These are phyloP conservation scores for Candida peoriensis DNA, from an alignment of 805 yeast genomes.

Conservation along the genomic window DNA sequence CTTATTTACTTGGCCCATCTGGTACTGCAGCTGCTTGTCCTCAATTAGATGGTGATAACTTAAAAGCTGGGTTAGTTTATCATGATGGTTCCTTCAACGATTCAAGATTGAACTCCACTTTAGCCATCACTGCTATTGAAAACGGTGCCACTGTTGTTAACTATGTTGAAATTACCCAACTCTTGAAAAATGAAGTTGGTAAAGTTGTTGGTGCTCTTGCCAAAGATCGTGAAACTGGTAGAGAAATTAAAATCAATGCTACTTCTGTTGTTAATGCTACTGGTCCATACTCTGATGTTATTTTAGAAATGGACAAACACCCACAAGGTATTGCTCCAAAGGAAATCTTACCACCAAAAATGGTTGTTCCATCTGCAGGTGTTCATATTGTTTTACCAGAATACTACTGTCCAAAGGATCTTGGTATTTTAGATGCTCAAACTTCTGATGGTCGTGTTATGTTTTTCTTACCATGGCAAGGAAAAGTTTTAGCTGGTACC, in stretches of 20 bases:
- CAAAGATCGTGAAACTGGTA: constrained; percentile 63
- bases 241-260: constrained; percentile 55
- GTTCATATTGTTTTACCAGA: constrained; percentile 91
- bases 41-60: constrained; percentile 68
- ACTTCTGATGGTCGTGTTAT: constrained; percentile 95
- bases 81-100: constrained; percentile 96
- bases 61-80: constrained; percentile 89
- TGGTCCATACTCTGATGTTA: constrained; percentile 84
- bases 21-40: constrained; percentile 76
- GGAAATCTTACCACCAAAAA: constrained; percentile 48
- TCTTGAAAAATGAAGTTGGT: constrained; percentile 56
- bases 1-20: constrained; percentile 65
- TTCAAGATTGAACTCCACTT: constrained; percentile 79
- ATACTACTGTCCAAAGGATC: constrained; percentile 79
- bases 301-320: constrained; percentile 81
- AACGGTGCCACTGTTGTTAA: constrained; percentile 87
- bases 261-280: constrained; percentile 86
- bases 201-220: constrained; percentile 75
- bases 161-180: constrained; percentile 75
- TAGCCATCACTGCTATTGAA: constrained; percentile 81
- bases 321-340: constrained; percentile 59
- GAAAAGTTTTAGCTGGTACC: constrained; percentile 93
- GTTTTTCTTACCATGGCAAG: constrained; percentile 98
- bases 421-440: constrained; percentile 88
- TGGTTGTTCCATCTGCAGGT: constrained; percentile 94